Evolutionary conservation across 108 stramenopile species (phyloP), one percentile per base, ranked within the genome.

Genomic region (Discostella pseudostelligera): DNA sequence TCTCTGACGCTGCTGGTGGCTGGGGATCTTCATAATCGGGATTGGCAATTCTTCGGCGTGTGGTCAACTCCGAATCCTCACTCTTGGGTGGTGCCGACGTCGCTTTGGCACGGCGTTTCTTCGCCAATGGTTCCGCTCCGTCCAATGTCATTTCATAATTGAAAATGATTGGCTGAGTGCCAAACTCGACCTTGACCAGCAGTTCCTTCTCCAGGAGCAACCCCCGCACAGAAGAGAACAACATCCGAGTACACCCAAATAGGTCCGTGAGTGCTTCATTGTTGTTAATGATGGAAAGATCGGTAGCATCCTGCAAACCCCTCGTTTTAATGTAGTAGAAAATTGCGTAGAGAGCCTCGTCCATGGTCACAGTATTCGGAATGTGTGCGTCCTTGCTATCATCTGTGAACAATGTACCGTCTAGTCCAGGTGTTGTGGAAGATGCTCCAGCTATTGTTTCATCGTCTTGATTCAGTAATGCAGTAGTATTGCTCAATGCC

Each of bases 211-310:
- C 36, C n/a, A 88, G 39, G n/a, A 93, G 61, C 6, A 82, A 45
- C 10, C 47, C 54, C 53, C 84, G 62, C 10, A 93, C 58, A 14
- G 74, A 70, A 6, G 83, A 80, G 70, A 93, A 83, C 46, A 78
- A 73, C 72, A 93, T 68, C 42, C 80, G 80, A 56, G 84, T 85
- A 58, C 80, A 76, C 21, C 78, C 85, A 67, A 93, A 85, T 19
- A 93, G 49, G 13, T 71, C 58, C 35, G 74, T 26, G 25, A 93
- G 64, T 19, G 60, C 48, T 39, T 83, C 78, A 54, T 93, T 88
- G 48, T 81, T 83, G 50, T 83, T 55, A 21, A 93, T 80, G 22
- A 78, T 64, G 40, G 78, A 81, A 56, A 73, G 74, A 55, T 89
- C 85, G 9, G 72, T 60, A 19, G 56, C 51, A 64, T 88, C 88